Percentiles rank a stretch among this genome's conserved stretches.
phyloP scores from a whole-genome alignment of 768 basidiomycete species.

The Tricholoma flavovirens region DNA sequence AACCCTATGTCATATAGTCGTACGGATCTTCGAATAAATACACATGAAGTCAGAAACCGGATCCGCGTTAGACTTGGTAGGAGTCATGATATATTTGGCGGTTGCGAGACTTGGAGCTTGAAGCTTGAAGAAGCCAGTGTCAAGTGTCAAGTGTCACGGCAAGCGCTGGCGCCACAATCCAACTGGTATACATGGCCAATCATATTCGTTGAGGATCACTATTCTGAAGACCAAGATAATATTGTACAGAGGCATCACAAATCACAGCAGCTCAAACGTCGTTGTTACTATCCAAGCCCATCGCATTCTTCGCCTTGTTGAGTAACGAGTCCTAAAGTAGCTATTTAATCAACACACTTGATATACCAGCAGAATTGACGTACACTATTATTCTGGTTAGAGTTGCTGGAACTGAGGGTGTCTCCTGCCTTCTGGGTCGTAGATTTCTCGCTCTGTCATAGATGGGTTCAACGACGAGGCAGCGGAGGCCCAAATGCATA shows the following conservation, averaged over 20 bases:
- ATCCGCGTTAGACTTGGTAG: neutral
- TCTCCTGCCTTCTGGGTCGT: slow-evolving; percentile 44
- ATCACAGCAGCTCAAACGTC: neutral
- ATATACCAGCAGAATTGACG: slow-evolving; percentile 4
- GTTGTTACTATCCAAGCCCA: slow-evolving; percentile 36
- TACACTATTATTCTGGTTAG: slow-evolving; percentile 38
- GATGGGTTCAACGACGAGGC: neutral
- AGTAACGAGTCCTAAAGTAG: slow-evolving; percentile 32
- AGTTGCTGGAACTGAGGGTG: slow-evolving; percentile 35
- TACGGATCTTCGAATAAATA: no score
- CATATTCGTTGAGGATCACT: no score
- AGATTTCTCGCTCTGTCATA: slow-evolving; percentile 44
- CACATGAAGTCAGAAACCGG: neutral
- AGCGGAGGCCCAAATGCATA: neutral
- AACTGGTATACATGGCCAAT: no score
- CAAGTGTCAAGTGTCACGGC: no score
- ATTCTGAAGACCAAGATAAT: neutral
- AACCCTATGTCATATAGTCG: neutral
- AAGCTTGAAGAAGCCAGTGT: no score
- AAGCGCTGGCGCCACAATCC: no score
- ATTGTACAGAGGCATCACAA: neutral
- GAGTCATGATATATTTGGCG: no score
- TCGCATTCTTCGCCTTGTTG: slow-evolving; percentile 47
- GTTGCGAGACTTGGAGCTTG: no score
- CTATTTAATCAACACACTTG: neutral